phyloP scores from a whole-genome alignment of 805 yeast species.

The Yamadazyma philogaea region DNA sequence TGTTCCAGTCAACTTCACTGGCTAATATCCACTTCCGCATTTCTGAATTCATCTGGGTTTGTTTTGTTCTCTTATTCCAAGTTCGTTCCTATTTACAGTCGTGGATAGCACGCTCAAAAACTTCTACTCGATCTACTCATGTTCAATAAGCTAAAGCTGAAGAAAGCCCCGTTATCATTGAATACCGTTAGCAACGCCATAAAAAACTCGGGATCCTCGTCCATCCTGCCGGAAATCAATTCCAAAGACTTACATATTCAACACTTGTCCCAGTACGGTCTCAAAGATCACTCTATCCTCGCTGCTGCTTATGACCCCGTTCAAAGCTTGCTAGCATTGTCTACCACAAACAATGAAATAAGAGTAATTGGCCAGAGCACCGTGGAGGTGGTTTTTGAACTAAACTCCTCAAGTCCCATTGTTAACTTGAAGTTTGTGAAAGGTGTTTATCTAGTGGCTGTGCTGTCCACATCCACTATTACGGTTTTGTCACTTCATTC shows the following conservation, averaged over 20 bases:
- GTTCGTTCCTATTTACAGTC: not conserved
- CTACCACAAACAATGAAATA: slow-evolving; percentile 66
- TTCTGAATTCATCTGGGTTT: not conserved
- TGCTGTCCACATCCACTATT: slow-evolving; percentile 56
- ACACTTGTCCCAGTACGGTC: slow-evolving; percentile 32
- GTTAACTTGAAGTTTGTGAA: slow-evolving; percentile 63
- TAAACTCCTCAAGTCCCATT: slow-evolving; percentile 51
- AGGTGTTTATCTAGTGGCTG: slow-evolving; percentile 75
- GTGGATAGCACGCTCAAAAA: not conserved
- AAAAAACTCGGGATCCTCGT: slow-evolving; percentile 28
- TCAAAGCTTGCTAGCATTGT: slow-evolving; percentile 79
- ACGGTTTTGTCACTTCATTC: slow-evolving; percentile 68
- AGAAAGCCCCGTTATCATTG: slow-evolving; percentile 42
- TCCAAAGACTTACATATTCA: slow-evolving; percentile 29
- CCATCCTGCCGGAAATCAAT: slow-evolving; percentile 33
- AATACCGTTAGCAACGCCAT: slow-evolving; percentile 41
- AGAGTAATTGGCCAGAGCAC: slow-evolving; percentile 82
- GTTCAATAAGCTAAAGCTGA: slow-evolving; percentile 38
- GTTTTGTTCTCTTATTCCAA: not conserved
- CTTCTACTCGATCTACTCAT: slow-evolving; percentile 14
- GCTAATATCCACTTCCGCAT: not conserved
- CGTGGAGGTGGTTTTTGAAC: slow-evolving; percentile 64
- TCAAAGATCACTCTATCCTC: slow-evolving; percentile 56
- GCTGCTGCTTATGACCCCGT: slow-evolving; percentile 82
- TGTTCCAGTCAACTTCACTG: too few species aligned